Conservation (phyloP, 2,329 filamentous ascomycete species). For the Ophiostoma sp. region DNA sequence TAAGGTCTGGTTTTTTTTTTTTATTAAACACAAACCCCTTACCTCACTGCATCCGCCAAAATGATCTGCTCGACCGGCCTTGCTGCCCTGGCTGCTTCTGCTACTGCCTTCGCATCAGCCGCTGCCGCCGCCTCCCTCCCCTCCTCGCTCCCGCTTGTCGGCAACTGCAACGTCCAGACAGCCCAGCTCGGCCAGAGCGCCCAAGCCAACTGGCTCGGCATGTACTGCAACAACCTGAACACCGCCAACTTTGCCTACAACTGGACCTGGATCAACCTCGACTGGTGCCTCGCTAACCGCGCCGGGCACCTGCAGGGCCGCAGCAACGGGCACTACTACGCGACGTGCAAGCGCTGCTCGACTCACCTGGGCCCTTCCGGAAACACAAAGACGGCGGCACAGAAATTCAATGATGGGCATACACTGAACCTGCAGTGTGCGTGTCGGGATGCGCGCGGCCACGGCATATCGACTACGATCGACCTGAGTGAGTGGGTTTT, state of each 20-base stretch:
- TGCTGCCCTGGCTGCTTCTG: not conserved
- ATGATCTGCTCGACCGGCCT: not conserved
- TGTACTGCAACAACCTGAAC: slow-evolving; percentile 40
- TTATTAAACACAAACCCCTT: not conserved
- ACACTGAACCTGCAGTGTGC: slow-evolving; percentile 29
- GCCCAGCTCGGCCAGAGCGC: slow-evolving; percentile 32
- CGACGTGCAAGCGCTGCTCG: slow-evolving; percentile 29
- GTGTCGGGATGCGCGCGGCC: slow-evolving; percentile 26
- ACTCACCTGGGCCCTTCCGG: not conserved
- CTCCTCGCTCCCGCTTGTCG: not conserved
- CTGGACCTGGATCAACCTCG: slow-evolving; percentile 40
- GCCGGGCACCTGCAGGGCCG: slow-evolving; percentile 28
- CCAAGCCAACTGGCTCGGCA: slow-evolving; percentile 36
- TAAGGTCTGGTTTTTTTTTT: not conserved
- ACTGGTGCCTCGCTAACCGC: slow-evolving; percentile 32
- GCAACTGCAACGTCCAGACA: slow-evolving; percentile 36
- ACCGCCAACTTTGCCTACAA: slow-evolving; percentile 36
- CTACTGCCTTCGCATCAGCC: not conserved
- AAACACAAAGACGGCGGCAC: not conserved
- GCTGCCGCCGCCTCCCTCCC: not conserved
- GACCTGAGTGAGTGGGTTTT: slow-evolving; percentile 30
- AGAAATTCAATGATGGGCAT: not conserved
- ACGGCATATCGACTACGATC: slow-evolving; percentile 21
- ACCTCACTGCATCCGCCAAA: not conserved
- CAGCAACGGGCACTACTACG: slow-evolving; percentile 29